Conservation (phyloP, 768 basidiomycete species). For the Leucosporidium yakuticum region DNA sequence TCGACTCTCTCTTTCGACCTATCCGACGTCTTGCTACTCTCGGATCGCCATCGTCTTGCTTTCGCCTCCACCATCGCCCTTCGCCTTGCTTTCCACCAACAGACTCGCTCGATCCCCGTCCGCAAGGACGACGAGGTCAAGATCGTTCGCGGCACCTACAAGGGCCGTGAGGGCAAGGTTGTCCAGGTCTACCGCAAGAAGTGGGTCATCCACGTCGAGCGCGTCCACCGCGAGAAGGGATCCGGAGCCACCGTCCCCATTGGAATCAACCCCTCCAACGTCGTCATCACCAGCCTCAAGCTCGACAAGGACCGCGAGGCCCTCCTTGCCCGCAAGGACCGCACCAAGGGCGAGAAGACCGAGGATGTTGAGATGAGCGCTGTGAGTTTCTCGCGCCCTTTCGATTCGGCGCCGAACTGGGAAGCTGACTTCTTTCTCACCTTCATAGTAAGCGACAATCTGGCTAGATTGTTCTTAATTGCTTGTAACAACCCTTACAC, state of each 20-base stretch:
- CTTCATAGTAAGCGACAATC: background rate
- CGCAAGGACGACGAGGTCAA: conserved; percentile 98
- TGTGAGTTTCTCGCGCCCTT: background rate
- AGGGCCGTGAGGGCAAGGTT: conserved; percentile 97
- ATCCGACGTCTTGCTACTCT: background rate
- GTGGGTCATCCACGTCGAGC: conserved; percentile 97
- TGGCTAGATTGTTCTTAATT: background rate
- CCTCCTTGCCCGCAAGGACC: conserved; percentile 43
- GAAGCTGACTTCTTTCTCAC: background rate
- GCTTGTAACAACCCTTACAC: too few species aligned
- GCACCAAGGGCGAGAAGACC: background rate
- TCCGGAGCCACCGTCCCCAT: conserved; percentile 91
- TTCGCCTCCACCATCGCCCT: conserved; percentile 11
- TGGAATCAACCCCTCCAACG: conserved; percentile 93
- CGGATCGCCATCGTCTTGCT: too few species aligned
- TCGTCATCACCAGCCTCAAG: conserved; percentile 62
- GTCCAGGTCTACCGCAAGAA: conserved; percentile 55
- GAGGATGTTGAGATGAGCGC: conserved; percentile 34
- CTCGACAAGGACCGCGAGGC: conserved; percentile 60
- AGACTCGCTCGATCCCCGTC: conserved; percentile 87
- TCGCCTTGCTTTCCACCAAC: background rate
- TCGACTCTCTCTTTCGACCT: background rate
- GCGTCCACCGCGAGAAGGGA: conserved; percentile 94
- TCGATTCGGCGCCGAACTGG: background rate
- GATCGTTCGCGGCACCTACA: conserved; percentile 95